Evolutionary conservation across 371 early-diverging fungal species (phyloP).

Genomic region (Mortierella sp.): DNA sequence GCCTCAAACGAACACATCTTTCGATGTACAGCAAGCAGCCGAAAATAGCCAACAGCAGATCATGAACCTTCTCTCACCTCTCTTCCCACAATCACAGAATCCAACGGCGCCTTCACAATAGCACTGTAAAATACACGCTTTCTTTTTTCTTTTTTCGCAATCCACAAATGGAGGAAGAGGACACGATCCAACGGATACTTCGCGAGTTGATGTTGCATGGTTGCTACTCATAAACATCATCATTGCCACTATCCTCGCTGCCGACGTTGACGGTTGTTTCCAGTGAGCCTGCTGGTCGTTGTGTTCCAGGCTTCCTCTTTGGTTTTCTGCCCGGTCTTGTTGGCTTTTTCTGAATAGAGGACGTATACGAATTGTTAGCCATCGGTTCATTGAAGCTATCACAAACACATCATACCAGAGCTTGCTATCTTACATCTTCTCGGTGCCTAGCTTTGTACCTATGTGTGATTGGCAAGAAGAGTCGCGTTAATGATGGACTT

Average conservation of each 20-base stretch:
- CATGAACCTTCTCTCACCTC: slow-evolving; percentile 24
- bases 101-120: slow-evolving; percentile 24
- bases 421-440: slow-evolving; percentile 10
- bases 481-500: background rate
- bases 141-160: too few species aligned
- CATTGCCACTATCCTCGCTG: slow-evolving; percentile 11
- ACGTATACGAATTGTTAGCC: background rate
- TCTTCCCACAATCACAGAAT: slow-evolving; percentile 31
- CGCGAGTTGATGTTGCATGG: background rate
- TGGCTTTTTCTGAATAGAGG: background rate
- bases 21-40: slow-evolving; percentile 11
- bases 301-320: background rate
- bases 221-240: background rate
- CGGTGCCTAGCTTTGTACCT: slow-evolving; percentile 38
- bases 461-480: background rate
- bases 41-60: slow-evolving; percentile 14
- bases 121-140: background rate
- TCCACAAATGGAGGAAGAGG: too few species aligned
- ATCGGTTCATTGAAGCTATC: background rate
- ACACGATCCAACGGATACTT: too few species aligned
- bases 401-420: background rate
- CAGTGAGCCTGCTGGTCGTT: background rate
- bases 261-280: background rate
- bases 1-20: slow-evolving; percentile 10
- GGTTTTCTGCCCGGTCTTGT: slow-evolving; percentile 17